A percentile compares a stretch with the other conserved stretches of the same genome.
Evolutionary conservation across 352 stramenopile genomes (phyloP).

Genomic region (Phytophthora litchii): DNA sequence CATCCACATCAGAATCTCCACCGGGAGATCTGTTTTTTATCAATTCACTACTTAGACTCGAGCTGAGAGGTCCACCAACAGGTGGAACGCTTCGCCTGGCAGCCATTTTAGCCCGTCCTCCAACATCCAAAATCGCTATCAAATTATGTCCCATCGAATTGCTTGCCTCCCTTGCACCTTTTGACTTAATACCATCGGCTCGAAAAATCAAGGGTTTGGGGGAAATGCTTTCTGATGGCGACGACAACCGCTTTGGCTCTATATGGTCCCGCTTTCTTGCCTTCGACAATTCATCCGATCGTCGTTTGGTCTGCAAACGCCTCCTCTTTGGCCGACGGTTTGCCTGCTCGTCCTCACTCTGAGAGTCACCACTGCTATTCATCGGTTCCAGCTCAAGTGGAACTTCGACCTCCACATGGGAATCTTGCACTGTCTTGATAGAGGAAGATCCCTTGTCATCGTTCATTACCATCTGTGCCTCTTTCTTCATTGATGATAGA

Average conservation of each 20-base stretch:
- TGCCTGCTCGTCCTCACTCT: not conserved
- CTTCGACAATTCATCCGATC: not conserved
- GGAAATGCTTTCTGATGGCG: not conserved
- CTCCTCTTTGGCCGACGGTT: constrained; percentile 4
- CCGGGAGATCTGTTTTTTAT: constrained; percentile 3
- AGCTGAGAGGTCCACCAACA: constrained; percentile 4
- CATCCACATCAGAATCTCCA: not conserved
- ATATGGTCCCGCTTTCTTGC: constrained; percentile 2
- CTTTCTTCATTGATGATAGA: constrained; percentile 2
- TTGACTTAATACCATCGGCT: constrained; percentile 6
- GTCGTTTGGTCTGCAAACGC: constrained; percentile 13
- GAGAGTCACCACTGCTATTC: constrained; percentile 16
- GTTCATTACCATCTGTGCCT: not conserved
- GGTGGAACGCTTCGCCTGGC: constrained; percentile 8
- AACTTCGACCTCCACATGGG: constrained; percentile 8
- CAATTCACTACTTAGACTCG: constrained; percentile 3
- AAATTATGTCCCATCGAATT: constrained; percentile 9
- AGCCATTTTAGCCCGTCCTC: constrained; percentile 17
- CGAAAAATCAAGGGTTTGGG: too few species aligned
- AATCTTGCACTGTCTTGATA: constrained; percentile 3
- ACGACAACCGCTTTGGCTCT: not conserved
- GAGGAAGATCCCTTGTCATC: constrained; percentile 3
- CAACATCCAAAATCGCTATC: constrained; percentile 6
- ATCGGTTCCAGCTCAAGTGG: constrained; percentile 9
- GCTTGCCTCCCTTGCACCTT: constrained; percentile 9